Conservation (phyloP, 2,329 filamentous ascomycete genomes). For the Colletotrichum sp. region DNA sequence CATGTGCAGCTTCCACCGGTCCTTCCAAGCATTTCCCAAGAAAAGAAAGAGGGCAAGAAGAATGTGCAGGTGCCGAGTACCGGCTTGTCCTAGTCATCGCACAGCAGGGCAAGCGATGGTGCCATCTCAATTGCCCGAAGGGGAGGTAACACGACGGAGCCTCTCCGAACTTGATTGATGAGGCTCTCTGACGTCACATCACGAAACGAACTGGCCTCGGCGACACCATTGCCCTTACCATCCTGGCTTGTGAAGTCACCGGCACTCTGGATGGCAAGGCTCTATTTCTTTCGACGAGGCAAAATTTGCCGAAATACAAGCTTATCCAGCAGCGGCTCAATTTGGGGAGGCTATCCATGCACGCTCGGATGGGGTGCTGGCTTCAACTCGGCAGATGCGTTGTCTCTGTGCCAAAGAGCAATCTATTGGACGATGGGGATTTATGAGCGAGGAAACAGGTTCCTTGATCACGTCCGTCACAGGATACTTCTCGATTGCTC, state of each 20-base stretch:
- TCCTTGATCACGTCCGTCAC: background rate
- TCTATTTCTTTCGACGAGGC: background rate
- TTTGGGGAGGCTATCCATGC: background rate
- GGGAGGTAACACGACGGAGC: background rate
- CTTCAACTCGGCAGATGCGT: background rate
- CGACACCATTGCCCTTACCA: background rate
- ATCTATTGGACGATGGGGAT: accelerated
- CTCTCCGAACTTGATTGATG: background rate
- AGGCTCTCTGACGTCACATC: background rate
- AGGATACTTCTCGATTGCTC: background rate
- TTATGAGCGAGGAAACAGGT: background rate
- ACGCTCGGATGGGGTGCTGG: background rate
- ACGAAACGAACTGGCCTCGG: background rate
- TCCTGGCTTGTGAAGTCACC: background rate
- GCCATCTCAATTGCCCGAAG: background rate
- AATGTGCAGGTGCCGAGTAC: constrained; percentile 6
- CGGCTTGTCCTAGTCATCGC: background rate
- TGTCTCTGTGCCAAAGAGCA: background rate
- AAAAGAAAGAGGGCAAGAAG: background rate
- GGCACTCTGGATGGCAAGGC: background rate
- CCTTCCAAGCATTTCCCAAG: background rate
- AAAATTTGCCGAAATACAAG: background rate
- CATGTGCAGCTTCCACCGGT: background rate
- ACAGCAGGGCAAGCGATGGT: background rate
- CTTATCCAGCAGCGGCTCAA: background rate